Evolutionary conservation across 1,284 basidiomycete species (phyloP), one percentile per base, ranked within the genome.

Genomic region (Boletellus sp.): DNA sequence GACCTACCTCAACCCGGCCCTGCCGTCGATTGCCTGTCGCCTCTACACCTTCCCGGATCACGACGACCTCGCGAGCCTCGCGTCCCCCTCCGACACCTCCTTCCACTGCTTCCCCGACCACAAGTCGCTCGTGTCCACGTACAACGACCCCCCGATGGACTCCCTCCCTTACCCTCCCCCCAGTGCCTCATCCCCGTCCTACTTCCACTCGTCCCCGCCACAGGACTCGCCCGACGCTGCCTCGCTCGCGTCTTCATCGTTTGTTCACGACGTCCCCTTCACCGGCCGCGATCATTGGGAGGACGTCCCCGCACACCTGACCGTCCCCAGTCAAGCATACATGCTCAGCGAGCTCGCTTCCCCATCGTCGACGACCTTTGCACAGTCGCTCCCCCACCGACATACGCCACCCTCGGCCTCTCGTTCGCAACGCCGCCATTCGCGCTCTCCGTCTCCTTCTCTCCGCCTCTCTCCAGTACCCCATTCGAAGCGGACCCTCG

Each of bases 161-260:
- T 66, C 59, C 6, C 40, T 71, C 8, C 67, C 62, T 0, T 67
- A 45, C 18, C 59, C 66, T 2, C 61, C 64, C 10, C 59, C 67
- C 15, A 60, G 47, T 28, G 33, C 62, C 2, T 35, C 50, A 2
- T 65, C 67, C 10, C 58, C 62, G 4, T 50, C 54, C 1, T 61
- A 52, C 21, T 70, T 67, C 26, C 51, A 11, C 30, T 13, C 52
- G 44, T 2, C 47, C 46, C 0, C 55, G 15, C 24, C 54, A n/a
- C 61, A 55, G 1, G 15, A 44, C 4, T 16, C 48, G 5, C 58
- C 61, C 21, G 63, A 70, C 10, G 26, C 35, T n/a, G 40, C 40
- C 6, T 48, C 16, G 44, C 21, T 18, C 28, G 52, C 8, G 53
- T 39, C 65, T 3, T 46, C 59, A 4, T 30, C 49, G 24, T 67